Percentiles rank a stretch among this genome's conserved stretches.
Evolutionary conservation across 257 asterid species (phyloP).

Genomic region (Forsythia suspensa): DNA sequence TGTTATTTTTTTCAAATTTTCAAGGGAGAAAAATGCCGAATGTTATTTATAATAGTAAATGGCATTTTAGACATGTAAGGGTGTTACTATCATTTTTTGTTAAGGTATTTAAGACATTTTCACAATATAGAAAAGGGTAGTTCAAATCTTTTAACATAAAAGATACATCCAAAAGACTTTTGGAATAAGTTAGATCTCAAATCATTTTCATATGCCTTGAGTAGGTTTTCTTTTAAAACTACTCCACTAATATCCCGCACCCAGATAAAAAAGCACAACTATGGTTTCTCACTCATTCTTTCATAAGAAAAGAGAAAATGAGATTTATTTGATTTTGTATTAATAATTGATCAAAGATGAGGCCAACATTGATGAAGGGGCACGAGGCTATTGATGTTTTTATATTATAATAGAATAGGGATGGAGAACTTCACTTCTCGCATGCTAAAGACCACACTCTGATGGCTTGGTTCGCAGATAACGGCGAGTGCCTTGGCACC

Average conservation of each 20-base stretch:
- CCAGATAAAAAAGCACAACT: neutral
- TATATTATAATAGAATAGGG: slow-evolving; percentile 61
- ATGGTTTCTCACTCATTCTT: slow-evolving; percentile 2
- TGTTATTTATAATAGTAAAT: too few relatives aligned
- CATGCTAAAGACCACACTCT: slow-evolving; percentile 93
- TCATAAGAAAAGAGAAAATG: neutral
- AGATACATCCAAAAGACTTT: too few relatives aligned
- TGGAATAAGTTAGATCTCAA: too few relatives aligned
- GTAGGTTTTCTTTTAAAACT: too few relatives aligned
- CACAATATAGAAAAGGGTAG: too few relatives aligned
- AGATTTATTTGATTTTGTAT: neutral
- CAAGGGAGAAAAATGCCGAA: too few relatives aligned
- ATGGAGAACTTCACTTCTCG: slow-evolving; percentile 86
- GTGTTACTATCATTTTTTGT: too few relatives aligned
- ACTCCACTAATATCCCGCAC: neutral
- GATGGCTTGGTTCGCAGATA: slow-evolving; percentile 89
- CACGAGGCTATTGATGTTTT: slow-evolving; percentile 88
- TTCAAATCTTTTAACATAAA: too few relatives aligned
- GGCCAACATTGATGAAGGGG: slow-evolving; percentile 92
- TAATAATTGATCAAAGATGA: slow-evolving; percentile 36
- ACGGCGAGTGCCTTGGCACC: slow-evolving; percentile 95
- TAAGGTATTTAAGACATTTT: too few relatives aligned
- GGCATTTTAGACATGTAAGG: too few relatives aligned
- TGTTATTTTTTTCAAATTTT: too few relatives aligned
- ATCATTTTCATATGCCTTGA: too few relatives aligned